phyloP scores from a whole-genome alignment of 345 rosid species.

The Populus nigra region DNA sequence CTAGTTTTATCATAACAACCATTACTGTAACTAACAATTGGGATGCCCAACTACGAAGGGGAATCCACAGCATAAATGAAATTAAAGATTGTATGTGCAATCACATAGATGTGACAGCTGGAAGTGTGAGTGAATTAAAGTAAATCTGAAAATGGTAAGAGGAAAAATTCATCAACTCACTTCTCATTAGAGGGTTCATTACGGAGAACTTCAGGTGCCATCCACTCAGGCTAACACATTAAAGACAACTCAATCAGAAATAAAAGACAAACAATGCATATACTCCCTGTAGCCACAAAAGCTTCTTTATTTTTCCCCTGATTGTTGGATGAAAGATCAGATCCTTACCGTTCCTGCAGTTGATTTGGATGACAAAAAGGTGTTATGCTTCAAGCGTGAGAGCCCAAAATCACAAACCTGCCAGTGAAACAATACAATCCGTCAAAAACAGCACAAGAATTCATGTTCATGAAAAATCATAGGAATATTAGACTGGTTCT shows the following conservation, averaged over 20 bases:
- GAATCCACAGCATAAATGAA: neutral
- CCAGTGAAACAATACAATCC: constrained; percentile 15
- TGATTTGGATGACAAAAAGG: constrained; percentile 95
- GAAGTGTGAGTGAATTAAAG: neutral
- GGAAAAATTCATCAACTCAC: constrained; percentile 45
- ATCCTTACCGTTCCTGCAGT: constrained; percentile 96
- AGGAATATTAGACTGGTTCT: too few species aligned
- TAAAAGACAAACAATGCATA: neutral
- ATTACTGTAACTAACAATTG: neutral
- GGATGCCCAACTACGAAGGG: neutral
- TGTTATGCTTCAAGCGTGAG: constrained; percentile 96
- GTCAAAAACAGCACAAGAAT: neutral
- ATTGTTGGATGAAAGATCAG: neutral
- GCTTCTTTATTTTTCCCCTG: neutral
- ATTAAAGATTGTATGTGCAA: neutral
- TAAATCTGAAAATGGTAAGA: constrained; percentile 1
- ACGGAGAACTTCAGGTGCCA: constrained; percentile 99
- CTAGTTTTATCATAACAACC: neutral
- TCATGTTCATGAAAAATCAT: too few species aligned
- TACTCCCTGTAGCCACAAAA: neutral
- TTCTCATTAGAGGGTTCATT: constrained; percentile 94
- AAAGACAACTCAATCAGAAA: constrained; percentile 33
- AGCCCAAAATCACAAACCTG: constrained; percentile 97
- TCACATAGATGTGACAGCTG: neutral
- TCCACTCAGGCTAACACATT: constrained; percentile 93